Conservation (phyloP, 192 early-diverging fungal species). For the Podila epigama region DNA sequence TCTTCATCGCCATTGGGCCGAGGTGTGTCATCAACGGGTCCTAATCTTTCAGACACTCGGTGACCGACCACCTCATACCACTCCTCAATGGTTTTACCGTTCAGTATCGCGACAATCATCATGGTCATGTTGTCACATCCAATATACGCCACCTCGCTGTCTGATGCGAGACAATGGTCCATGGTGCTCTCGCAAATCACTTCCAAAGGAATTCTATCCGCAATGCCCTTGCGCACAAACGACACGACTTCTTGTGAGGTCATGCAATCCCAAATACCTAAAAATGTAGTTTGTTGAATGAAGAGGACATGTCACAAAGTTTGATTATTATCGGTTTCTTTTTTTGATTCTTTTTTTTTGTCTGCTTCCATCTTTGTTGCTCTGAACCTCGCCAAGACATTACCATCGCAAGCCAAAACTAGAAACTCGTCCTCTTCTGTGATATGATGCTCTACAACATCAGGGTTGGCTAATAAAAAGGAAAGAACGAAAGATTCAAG, state of each 20-base stretch:
- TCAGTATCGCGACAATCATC: conserved; percentile 85
- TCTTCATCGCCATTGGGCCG: conserved; percentile 34
- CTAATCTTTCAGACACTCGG: conserved; percentile 28
- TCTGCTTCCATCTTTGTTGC: too few species aligned
- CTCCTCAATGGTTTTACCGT: conserved; percentile 77
- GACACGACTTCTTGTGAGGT: conserved; percentile 86
- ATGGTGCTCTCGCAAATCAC: conserved; percentile 87
- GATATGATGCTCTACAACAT: conserved; percentile 70
- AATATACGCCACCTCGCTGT: conserved; percentile 86
- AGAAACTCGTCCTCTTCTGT: conserved; percentile 88
- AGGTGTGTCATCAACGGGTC: conserved; percentile 11
- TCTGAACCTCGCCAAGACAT: too few species aligned
- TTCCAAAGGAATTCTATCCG: conserved; percentile 33
- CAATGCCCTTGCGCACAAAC: conserved; percentile 73
- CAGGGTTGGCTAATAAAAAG: conserved; percentile 71
- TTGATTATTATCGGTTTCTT: too few species aligned
- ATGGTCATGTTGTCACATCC: conserved; percentile 99
- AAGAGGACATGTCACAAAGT: too few species aligned
- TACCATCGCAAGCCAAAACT: conserved; percentile 96
- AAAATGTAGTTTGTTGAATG: too few species aligned
- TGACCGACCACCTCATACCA: conserved; percentile 69
- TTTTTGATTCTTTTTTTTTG: too few species aligned
- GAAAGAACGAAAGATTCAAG: not conserved
- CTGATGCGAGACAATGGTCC: conserved; percentile 90
- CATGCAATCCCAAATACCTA: conserved; percentile 99